Conservation (phyloP, 1,284 basidiomycete species). For the Coniophora puteana region DNA sequence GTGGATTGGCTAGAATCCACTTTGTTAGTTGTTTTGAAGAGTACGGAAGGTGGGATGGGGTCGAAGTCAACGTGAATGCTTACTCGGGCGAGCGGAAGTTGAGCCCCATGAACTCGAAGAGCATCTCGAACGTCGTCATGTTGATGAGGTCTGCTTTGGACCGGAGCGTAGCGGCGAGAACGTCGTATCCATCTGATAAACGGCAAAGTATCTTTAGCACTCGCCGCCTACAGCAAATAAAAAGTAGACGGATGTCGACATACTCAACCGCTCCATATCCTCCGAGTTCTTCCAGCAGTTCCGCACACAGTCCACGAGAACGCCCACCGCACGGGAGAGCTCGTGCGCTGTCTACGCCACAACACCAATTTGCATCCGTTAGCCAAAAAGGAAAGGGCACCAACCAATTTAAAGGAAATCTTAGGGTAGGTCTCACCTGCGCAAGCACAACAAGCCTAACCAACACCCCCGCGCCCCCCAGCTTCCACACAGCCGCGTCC, state of each 20-base stretch:
- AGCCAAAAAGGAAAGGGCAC: no score
- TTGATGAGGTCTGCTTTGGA: slow-evolving; percentile 77
- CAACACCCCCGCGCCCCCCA: slow-evolving; percentile 79
- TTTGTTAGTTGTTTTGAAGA: slow-evolving; percentile 7
- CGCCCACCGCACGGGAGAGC: slow-evolving; percentile 65
- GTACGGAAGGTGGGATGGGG: neutral
- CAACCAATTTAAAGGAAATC: slow-evolving; percentile 1
- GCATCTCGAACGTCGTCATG: slow-evolving; percentile 67
- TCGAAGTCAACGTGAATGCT: slow-evolving; percentile 21
- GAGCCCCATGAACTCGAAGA: slow-evolving; percentile 84
- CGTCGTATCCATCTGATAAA: slow-evolving; percentile 82
- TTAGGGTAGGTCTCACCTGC: slow-evolving; percentile 38
- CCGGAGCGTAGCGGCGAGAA: slow-evolving; percentile 73
- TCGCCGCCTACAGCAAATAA: neutral
- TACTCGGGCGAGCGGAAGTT: slow-evolving; percentile 80
- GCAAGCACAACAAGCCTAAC: slow-evolving; percentile 80
- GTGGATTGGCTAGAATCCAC: slow-evolving; percentile 60
- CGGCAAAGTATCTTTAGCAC: slow-evolving; percentile 10
- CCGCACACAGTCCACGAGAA: slow-evolving; percentile 74
- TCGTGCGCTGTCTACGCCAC: slow-evolving; percentile 61
- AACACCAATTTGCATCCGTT: neutral
- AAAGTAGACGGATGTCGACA: slow-evolving; percentile 22
- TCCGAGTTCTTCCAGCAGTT: slow-evolving; percentile 91
- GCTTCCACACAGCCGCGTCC: slow-evolving; percentile 78
- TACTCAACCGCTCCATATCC: slow-evolving; percentile 84